A percentile compares a stretch with the other conserved stretches of the same genome.
Conservation (phyloP, 768 basidiomycete species). For the Nidularia pulvinata region DNA sequence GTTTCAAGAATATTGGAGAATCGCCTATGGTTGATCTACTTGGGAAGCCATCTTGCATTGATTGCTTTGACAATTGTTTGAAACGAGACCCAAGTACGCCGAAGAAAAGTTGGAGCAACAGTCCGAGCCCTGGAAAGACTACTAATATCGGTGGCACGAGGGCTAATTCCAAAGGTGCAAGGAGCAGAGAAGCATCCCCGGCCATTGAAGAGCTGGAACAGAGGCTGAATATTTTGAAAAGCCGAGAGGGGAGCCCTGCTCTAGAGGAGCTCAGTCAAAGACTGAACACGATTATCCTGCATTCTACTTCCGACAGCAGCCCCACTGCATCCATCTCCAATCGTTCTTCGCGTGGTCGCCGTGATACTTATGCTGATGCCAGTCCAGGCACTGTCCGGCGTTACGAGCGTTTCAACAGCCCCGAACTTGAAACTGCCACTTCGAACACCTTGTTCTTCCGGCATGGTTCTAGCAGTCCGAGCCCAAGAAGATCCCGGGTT, state of each 20-base stretch:
- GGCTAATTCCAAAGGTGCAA: slow-evolving; percentile 26
- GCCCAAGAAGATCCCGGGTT: slow-evolving; percentile 17
- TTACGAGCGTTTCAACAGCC: slow-evolving; percentile 19
- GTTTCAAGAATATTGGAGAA: slow-evolving; percentile 71
- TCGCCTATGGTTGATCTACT: slow-evolving; percentile 83
- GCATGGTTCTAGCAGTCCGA: slow-evolving; percentile 18
- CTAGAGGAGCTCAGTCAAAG: slow-evolving; percentile 49
- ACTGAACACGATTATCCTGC: slow-evolving; percentile 35
- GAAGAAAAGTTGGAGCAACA: slow-evolving; percentile 30
- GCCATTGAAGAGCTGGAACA: slow-evolving; percentile 66
- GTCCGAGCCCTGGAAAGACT: slow-evolving; percentile 22
- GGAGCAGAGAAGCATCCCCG: slow-evolving; percentile 54
- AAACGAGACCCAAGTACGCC: slow-evolving; percentile 50
- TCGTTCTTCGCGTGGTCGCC: slow-evolving; percentile 2
- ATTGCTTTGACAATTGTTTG: slow-evolving; percentile 81
- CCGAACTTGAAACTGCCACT: too few species aligned
- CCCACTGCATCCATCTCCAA: slow-evolving; percentile 24
- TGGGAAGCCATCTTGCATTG: slow-evolving; percentile 75
- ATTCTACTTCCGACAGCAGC: too few species aligned
- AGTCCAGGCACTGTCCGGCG: slow-evolving; percentile 18
- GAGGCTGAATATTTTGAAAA: slow-evolving; percentile 54
- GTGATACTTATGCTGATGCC: slow-evolving; percentile 14
- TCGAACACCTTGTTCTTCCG: too few species aligned
- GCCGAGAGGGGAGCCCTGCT: slow-evolving; percentile 53
- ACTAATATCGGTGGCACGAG: slow-evolving; percentile 47